These are phyloP conservation scores for Botrytis medusae DNA, from an alignment of 2,329 filamentous ascomycete genomes.

Conservation along the genomic window DNA sequence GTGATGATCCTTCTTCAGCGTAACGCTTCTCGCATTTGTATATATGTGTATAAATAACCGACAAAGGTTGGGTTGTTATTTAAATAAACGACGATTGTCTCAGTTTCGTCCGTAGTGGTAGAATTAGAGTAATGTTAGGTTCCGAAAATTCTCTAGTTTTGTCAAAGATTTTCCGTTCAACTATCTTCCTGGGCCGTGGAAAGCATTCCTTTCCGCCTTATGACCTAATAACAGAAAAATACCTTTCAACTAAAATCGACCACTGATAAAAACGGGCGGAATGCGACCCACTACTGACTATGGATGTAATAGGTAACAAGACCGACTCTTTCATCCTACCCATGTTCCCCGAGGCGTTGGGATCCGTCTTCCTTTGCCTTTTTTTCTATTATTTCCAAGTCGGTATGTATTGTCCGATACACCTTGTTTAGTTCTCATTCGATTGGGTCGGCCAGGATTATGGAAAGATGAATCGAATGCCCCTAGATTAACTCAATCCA, in stretches of 20 bases:
- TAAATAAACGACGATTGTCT: background rate
- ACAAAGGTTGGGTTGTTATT: background rate
- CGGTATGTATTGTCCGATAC: background rate
- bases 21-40: background rate
- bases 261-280: conserved; percentile 6
- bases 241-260: background rate
- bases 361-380: background rate
- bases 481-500: background rate
- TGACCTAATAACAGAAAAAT: background rate
- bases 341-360: conserved; percentile 9
- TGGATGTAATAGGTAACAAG: background rate
- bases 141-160: background rate
- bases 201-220: background rate
- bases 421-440: conserved; percentile 10
- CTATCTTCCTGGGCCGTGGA: background rate
- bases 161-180: background rate
- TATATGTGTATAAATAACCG: background rate
- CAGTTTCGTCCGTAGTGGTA: background rate
- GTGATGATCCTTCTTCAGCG: background rate
- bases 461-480: conserved; percentile 21
- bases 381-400: conserved; percentile 4
- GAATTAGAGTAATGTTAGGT: background rate
- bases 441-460: conserved; percentile 18
- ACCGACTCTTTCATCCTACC: background rate
- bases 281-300: conserved; percentile 1